Conservation (phyloP, 106 monocot genomes). For the Gastrodia elata region DNA sequence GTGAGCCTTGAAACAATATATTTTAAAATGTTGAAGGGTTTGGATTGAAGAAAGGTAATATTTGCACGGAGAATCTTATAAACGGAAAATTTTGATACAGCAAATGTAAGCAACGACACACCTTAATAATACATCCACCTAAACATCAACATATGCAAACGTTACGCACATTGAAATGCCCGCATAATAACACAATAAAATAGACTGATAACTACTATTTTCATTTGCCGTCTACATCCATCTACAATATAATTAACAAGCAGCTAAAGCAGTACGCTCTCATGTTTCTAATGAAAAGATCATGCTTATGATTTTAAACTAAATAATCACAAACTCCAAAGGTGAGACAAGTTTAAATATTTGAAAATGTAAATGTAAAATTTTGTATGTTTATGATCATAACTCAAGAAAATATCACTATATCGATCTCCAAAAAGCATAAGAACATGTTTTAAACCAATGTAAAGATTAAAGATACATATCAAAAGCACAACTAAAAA, state of each 20-base stretch:
- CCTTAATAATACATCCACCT: not conserved
- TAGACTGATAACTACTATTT: not conserved
- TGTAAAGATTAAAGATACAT: not conserved
- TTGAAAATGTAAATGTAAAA: not conserved
- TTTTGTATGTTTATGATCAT: not conserved
- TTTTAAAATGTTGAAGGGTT: too few relatives aligned
- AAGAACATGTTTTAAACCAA: not conserved
- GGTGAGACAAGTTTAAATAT: not conserved
- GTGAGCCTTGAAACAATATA: too few relatives aligned
- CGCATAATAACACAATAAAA: not conserved
- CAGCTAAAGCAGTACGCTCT: not conserved
- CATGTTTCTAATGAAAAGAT: not conserved
- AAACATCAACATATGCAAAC: not conserved
- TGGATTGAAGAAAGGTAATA: too few relatives aligned
- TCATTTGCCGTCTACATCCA: not conserved
- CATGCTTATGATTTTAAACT: not conserved
- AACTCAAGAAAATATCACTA: not conserved
- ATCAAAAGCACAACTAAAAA: not conserved
- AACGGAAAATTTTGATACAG: too few relatives aligned
- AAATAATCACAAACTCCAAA: not conserved
- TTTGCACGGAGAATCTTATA: too few relatives aligned
- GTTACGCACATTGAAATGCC: not conserved
- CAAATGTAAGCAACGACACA: too few relatives aligned
- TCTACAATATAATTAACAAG: not conserved
- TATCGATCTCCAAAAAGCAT: not conserved